A percentile compares a stretch with the other conserved stretches of the same genome.
phyloP scores from a whole-genome alignment of 345 rosid species.

The Balakata baccata region DNA sequence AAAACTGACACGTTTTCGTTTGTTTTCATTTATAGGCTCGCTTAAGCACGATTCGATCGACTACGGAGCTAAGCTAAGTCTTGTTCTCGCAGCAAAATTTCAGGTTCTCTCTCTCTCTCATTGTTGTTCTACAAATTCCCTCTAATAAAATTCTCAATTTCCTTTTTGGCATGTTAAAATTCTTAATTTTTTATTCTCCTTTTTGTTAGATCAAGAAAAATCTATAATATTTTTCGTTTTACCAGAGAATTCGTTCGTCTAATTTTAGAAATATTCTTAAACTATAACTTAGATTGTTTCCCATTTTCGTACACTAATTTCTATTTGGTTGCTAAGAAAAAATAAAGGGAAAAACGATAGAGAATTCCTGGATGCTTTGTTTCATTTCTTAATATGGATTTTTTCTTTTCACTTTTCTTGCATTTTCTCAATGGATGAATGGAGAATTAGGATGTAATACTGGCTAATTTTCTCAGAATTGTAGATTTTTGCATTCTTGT shows the following conservation, averaged over 20 bases:
- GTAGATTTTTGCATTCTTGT: neutral
- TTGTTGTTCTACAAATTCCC: neutral
- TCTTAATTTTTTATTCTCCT: neutral
- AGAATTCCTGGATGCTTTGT: neutral
- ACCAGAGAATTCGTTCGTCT: neutral
- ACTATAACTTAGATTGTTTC: neutral
- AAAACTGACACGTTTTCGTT: too few species aligned
- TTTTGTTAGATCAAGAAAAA: neutral
- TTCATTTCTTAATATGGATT: too few species aligned
- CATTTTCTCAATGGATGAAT: neutral
- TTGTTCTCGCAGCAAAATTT: constrained; percentile 9
- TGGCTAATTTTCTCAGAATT: neutral
- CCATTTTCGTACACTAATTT: neutral
- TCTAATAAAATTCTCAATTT: neutral
- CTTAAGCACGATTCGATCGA: too few species aligned
- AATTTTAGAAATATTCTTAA: neutral
- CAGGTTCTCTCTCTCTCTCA: neutral
- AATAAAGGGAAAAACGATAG: neutral
- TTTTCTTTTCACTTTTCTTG: too few species aligned
- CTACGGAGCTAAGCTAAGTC: constrained; percentile 7
- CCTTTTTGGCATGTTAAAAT: neutral
- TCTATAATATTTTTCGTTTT: neutral
- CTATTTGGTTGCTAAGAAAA: neutral
- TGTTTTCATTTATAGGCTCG: too few species aligned
- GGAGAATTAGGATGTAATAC: neutral